Conservation (phyloP, 2,329 filamentous ascomycete genomes). For the Sporothrix brunneoviolacea region DNA sequence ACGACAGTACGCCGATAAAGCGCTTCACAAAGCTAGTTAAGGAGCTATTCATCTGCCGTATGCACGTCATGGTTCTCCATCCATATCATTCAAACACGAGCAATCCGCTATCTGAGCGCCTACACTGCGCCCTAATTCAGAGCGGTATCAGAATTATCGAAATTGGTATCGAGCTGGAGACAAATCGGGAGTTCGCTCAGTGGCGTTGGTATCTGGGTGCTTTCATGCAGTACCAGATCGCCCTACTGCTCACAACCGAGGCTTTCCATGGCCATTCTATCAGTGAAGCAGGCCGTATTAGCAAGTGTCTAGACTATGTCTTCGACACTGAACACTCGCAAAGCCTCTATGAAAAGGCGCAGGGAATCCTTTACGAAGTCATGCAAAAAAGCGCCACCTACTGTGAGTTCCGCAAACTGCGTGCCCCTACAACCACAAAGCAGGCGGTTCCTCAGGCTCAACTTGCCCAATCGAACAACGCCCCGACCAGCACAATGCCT, state of each 20-base stretch:
- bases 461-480: conserved; percentile 22
- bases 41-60: conserved; percentile 53
- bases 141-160: conserved; percentile 48
- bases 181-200: conserved; percentile 37
- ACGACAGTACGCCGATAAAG: conserved; percentile 54
- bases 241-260: conserved; percentile 62
- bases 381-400: conserved; percentile 55
- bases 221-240: conserved; percentile 65
- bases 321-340: conserved; percentile 51
- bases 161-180: conserved; percentile 41
- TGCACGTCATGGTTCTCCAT: conserved; percentile 62
- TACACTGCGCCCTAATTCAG: conserved; percentile 58
- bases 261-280: conserved; percentile 53
- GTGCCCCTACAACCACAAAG: conserved; percentile 42
- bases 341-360: conserved; percentile 46
- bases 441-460: conserved; percentile 28
- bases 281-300: conserved; percentile 58
- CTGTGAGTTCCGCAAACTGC: conserved; percentile 50
- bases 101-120: conserved; percentile 50
- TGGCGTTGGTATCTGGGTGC: conserved; percentile 70
- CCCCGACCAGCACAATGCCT: background rate
- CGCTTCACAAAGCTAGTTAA: conserved; percentile 58
- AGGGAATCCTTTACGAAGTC: conserved; percentile 56
- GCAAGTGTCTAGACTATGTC: conserved; percentile 65
- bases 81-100: conserved; percentile 51